Evolutionary conservation across 2,329 filamentous ascomycete species (phyloP).

Genomic region (Colletotrichum phormii): DNA sequence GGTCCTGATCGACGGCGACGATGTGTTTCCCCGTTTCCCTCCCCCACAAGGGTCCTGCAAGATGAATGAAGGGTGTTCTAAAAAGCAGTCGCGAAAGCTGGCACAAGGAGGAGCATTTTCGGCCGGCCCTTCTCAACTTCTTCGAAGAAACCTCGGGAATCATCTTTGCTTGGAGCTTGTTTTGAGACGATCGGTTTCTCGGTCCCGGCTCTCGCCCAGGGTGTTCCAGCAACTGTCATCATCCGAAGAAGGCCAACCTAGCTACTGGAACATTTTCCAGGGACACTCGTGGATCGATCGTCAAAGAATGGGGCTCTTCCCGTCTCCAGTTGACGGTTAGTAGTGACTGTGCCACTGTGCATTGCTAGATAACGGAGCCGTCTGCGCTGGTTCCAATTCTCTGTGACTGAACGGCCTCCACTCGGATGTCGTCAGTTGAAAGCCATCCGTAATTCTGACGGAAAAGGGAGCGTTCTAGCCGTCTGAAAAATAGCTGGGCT

Average conservation of each 20-base stretch:
- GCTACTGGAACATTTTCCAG: conserved; percentile 16
- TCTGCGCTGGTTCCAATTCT: not conserved
- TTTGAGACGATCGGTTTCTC: not conserved
- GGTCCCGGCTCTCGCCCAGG: not conserved
- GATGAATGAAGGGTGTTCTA: not conserved
- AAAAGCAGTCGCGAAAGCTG: not conserved
- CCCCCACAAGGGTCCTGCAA: conserved; percentile 26
- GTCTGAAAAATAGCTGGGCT: not conserved
- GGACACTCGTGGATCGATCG: conserved; percentile 29
- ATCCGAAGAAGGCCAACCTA: conserved; percentile 15
- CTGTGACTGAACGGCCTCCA: conserved; percentile 1
- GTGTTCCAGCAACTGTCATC: conserved; percentile 14
- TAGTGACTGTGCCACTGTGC: not conserved
- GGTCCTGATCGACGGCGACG: conserved; percentile 26
- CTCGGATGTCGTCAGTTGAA: not conserved
- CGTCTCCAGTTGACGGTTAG: conserved; percentile 14
- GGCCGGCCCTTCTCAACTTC: no score
- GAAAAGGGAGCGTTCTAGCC: conserved; percentile 2
- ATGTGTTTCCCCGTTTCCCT: conserved; percentile 12
- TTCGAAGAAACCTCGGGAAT: not conserved
- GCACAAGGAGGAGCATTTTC: not conserved
- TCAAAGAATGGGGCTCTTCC: conserved; percentile 19
- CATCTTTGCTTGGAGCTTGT: not conserved
- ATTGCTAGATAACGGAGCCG: not conserved
- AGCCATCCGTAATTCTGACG: conserved; percentile 9